phyloP scores from a whole-genome alignment of 2,329 filamentous ascomycete genomes.

The Neodidymelliopsis sp. region DNA sequence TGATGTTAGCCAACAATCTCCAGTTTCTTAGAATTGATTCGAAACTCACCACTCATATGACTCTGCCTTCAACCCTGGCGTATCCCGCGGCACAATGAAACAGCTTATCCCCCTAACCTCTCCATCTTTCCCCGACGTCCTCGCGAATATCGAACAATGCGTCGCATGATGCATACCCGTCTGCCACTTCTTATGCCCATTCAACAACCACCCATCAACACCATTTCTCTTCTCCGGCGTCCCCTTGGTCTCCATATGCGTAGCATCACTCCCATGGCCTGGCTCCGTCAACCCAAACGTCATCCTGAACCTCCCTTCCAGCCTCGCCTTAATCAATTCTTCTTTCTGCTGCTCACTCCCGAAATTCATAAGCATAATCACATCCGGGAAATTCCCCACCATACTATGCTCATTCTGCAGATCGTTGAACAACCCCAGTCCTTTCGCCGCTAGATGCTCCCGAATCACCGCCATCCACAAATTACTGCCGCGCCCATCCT shows the following conservation, averaged over 20 bases:
- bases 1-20: slow-evolving; percentile 7
- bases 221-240: slow-evolving; percentile 54
- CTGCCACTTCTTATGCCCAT: slow-evolving; percentile 71
- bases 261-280: slow-evolving; percentile 68
- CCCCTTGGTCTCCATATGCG: slow-evolving; percentile 66
- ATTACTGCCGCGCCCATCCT: slow-evolving; percentile 57
- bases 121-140: slow-evolving; percentile 63
- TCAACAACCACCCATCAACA: slow-evolving; percentile 60
- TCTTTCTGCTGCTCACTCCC: slow-evolving; percentile 63
- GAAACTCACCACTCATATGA: slow-evolving; percentile 64
- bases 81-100: slow-evolving; percentile 64
- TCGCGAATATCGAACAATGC: slow-evolving; percentile 68
- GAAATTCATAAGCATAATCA: slow-evolving; percentile 69
- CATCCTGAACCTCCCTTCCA: slow-evolving; percentile 62
- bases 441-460: slow-evolving; percentile 66
- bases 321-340: slow-evolving; percentile 61
- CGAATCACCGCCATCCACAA: slow-evolving; percentile 70
- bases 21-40: too few relatives aligned
- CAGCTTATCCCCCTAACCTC: slow-evolving; percentile 65
- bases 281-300: slow-evolving; percentile 71
- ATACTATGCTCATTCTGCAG: slow-evolving; percentile 70
- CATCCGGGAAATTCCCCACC: slow-evolving; percentile 68
- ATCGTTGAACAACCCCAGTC: slow-evolving; percentile 68
- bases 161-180: slow-evolving; percentile 69
- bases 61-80: slow-evolving; percentile 61